Percentiles rank a stretch among this genome's conserved stretches.
Evolutionary conservation across 2,329 filamentous ascomycete genomes (phyloP).

Genomic region (Plectosphaerella cucumerina): DNA sequence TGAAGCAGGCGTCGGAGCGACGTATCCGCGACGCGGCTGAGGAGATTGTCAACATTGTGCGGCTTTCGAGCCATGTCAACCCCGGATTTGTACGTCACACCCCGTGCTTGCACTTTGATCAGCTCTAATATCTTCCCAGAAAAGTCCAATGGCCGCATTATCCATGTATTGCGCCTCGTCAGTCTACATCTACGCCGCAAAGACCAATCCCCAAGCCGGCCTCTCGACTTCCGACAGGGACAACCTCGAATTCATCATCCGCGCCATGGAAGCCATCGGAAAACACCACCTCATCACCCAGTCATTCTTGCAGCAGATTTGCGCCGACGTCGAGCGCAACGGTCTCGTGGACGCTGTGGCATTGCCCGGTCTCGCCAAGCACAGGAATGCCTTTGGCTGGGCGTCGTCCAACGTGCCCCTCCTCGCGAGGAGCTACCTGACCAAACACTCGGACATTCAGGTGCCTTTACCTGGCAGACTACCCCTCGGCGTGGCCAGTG

Average conservation of each 20-base stretch:
- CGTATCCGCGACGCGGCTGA: conserved; percentile 76
- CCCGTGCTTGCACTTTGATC: background rate
- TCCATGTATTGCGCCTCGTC: conserved; percentile 82
- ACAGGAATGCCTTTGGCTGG: conserved; percentile 22
- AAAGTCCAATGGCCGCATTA: conserved; percentile 75
- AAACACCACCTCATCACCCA: conserved; percentile 71
- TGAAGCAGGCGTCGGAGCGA: conserved; percentile 67
- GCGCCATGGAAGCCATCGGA: conserved; percentile 73
- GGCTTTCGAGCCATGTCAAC: conserved; percentile 68
- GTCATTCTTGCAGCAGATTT: conserved; percentile 79
- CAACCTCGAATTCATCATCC: conserved; percentile 70
- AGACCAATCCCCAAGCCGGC: conserved; percentile 57
- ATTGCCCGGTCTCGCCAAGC: conserved; percentile 29
- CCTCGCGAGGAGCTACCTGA: conserved; percentile 39
- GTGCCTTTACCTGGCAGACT: conserved; percentile 41
- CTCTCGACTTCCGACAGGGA: conserved; percentile 42
- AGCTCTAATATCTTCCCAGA: conserved; percentile 36
- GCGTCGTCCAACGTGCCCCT: conserved; percentile 39
- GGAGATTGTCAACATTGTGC: conserved; percentile 81
- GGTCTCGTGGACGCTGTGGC: conserved; percentile 30
- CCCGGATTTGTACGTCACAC: conserved; percentile 55
- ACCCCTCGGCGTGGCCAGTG: conserved; percentile 30
- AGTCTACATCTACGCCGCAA: conserved; percentile 77
- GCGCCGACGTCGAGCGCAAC: conserved; percentile 69
- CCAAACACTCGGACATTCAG: conserved; percentile 33